These are phyloP conservation scores for Fallopia convolvulus DNA, from an alignment of 148 eudicot species.

Conservation along the genomic window DNA sequence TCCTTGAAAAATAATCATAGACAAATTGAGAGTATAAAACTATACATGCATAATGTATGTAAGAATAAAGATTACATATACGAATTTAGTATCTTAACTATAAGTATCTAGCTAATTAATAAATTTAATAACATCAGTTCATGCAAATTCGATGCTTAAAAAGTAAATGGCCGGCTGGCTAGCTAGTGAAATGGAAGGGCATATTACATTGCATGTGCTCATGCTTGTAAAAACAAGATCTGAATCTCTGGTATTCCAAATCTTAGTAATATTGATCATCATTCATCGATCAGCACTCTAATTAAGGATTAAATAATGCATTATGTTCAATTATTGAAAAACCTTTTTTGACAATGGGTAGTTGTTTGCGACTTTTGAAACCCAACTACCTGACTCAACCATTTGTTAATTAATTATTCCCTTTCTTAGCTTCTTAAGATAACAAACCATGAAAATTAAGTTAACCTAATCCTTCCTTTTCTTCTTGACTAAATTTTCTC, in stretches of 20 bases:
- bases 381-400: not conserved
- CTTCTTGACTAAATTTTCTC: not conserved
- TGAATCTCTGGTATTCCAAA: not conserved
- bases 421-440: not conserved
- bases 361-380: constrained; percentile 5
- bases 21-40: too few relatives aligned
- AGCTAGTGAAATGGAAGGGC: not conserved
- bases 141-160: not conserved
- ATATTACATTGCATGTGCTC: not conserved
- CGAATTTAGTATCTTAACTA: too few relatives aligned
- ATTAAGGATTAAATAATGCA: not conserved
- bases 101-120: too few relatives aligned
- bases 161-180: not conserved
- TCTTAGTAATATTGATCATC: not conserved
- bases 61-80: too few relatives aligned
- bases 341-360: not conserved
- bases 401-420: not conserved
- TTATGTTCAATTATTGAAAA: not conserved
- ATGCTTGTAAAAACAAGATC: not conserved
- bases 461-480: not conserved
- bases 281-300: not conserved
- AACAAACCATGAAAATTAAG: not conserved
- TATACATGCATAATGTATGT: too few relatives aligned
- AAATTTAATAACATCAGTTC: too few relatives aligned
- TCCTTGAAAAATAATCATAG: too few relatives aligned